phyloP scores from a whole-genome alignment of 495 filamentous ascomycete species.

The Aspergillus hancockii region DNA sequence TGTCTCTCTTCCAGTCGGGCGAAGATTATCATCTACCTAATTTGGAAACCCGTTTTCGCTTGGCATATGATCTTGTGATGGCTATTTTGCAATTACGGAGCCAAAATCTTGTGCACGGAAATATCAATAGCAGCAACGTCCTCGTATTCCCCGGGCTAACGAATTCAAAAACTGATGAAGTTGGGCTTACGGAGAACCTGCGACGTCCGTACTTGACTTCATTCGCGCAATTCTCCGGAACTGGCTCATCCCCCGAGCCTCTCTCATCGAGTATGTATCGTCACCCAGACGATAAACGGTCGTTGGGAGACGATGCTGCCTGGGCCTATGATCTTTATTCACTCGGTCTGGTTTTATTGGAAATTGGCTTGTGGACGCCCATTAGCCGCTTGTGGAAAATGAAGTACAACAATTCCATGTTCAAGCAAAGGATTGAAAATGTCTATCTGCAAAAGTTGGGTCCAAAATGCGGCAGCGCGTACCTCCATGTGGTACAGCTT shows the following conservation, averaged over 20 bases:
- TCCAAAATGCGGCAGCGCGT: conserved; percentile 72
- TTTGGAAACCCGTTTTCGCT: conserved; percentile 78
- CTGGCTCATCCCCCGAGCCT: conserved; percentile 53
- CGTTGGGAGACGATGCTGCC: conserved; percentile 49
- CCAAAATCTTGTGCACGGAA: conserved; percentile 74
- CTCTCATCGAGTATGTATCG: conserved; percentile 67
- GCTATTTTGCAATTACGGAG: conserved; percentile 76
- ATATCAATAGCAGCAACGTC: conserved; percentile 78
- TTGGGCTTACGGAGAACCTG: conserved; percentile 55
- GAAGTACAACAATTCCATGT: conserved; percentile 64
- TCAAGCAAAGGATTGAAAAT: conserved; percentile 62
- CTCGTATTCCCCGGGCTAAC: conserved; percentile 66
- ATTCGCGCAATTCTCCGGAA: conserved; percentile 76
- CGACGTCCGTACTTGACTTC: conserved; percentile 76
- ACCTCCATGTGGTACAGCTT: conserved; percentile 77
- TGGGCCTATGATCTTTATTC: conserved; percentile 81
- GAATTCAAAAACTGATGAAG: conserved; percentile 40
- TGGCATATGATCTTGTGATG: conserved; percentile 77
- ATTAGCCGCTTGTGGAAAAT: conserved; percentile 67
- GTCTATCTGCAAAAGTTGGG: conserved; percentile 66
- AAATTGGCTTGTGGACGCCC: conserved; percentile 87
- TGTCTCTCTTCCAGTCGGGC: conserved; percentile 49
- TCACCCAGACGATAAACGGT: conserved; percentile 72
- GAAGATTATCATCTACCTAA: conserved; percentile 53
- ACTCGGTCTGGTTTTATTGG: conserved; percentile 78